Evolutionary conservation across 345 rosid species (phyloP), one percentile per base, ranked within the genome.

Genomic region (Erysimum cheiranthoides): DNA sequence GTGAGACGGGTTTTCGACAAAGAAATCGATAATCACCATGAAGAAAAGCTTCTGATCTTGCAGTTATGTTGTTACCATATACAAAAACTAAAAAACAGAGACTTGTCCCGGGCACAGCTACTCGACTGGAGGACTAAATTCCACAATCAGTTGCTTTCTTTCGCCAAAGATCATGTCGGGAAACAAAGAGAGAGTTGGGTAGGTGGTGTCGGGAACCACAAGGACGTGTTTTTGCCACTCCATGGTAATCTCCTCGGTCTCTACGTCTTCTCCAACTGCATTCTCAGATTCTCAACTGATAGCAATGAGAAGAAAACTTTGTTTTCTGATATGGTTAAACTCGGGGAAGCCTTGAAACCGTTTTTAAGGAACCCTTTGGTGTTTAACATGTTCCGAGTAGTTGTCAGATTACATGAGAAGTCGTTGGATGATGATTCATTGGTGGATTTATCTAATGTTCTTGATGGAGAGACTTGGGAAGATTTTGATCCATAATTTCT

Each of bases 21-120:
- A 84, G 98, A 94, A 75, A 88, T 92, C 4, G 96, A 94, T 78
- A 94, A 94, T 69, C 97, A 90, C 71, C 96, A 92, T 5, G 95
- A 94, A 81, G 98, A 94, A 79, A 94, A 90, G 87, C 88, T 92
- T 60, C 74, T 92, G 73, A 85, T 92, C 78, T 73, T 88, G 76
- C 98, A 90, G 79, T 77, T 86, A 6, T 92, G 95, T 71, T 94
- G 97, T 61, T 75, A 70, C 75, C 91, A 92, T 76, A 66, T 90
- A 83, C 90, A 89, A 82, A 89, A 77, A 53, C 87, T 54, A 51
- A 45, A 74, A 12, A 72, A 73, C 51, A 76, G 58, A 61, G 78
- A 74, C 66, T 66, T 62, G 8, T 32, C 79, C 67, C 46, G 5
- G 60, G 69, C 64, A 17, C 87, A 87, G 67, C 52, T 94, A 35